Percentiles rank a stretch among this genome's conserved stretches.
These are phyloP conservation scores for Physcomitrium patens DNA, from an alignment of 225 moss, liverwort and hornwort species.

Conservation along the genomic window DNA sequence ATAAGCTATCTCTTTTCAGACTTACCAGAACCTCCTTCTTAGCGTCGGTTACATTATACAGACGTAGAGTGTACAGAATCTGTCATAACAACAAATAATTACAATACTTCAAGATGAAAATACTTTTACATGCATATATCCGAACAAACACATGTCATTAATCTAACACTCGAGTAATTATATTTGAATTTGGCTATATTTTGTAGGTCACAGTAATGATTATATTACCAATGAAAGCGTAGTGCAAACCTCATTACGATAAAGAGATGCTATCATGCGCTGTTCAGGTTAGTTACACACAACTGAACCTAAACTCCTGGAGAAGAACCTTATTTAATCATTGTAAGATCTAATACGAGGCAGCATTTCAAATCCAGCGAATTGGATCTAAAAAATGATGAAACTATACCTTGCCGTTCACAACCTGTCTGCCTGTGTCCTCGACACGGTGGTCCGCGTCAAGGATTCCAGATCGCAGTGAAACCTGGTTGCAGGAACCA, in stretches of 20 bases:
- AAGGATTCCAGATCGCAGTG: constrained; percentile 70
- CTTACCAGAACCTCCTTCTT: constrained; percentile 74
- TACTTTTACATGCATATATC: neutral
- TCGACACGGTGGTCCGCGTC: constrained; percentile 72
- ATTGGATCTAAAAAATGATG: constrained; percentile 10
- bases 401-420: constrained; percentile 67
- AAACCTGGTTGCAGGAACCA: constrained; percentile 42
- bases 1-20: constrained; percentile 4
- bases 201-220: neutral
- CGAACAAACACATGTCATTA: no score
- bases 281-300: constrained; percentile 5
- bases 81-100: constrained; percentile 32
- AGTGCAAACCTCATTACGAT: constrained; percentile 1
- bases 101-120: constrained; percentile 7
- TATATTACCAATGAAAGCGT: neutral
- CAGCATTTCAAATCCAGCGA: constrained; percentile 23
- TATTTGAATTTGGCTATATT: neutral
- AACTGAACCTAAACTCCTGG: no score
- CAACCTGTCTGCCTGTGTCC: constrained; percentile 73
- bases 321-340: no score
- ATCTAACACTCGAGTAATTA: no score
- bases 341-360: constrained; percentile 13
- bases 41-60: constrained; percentile 56
- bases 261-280: neutral
- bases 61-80: constrained; percentile 71